phyloP scores from a whole-genome alignment of 371 early-diverging fungal species.

The Rhizomucor pusillus region DNA sequence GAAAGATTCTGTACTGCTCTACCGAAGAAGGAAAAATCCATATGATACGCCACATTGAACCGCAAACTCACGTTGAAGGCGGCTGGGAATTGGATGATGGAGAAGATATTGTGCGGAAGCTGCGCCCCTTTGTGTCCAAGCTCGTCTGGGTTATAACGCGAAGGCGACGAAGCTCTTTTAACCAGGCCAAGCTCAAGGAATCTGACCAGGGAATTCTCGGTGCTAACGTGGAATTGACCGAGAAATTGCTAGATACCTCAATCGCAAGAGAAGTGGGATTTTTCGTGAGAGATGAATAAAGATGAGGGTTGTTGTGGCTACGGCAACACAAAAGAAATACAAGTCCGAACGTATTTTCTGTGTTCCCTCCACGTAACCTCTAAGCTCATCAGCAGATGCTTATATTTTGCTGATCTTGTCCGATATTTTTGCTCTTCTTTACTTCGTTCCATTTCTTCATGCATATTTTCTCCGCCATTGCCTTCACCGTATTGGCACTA shows the following conservation, averaged over 20 bases:
- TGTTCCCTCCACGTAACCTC: no score
- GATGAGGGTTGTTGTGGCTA: not conserved
- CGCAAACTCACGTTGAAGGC: conserved; percentile 48
- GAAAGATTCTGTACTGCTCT: conserved; percentile 35
- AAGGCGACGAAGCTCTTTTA: conserved; percentile 32
- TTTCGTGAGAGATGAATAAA: conserved; percentile 4
- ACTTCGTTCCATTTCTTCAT: not conserved
- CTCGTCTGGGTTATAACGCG: conserved; percentile 43
- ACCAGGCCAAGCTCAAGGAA: conserved; percentile 23
- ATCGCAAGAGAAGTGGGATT: conserved; percentile 34
- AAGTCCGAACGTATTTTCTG: not conserved
- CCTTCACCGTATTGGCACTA: no score
- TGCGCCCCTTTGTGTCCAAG: conserved; percentile 37
- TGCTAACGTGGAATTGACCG: conserved; percentile 39
- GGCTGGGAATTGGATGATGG: conserved; percentile 55
- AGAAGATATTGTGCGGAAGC: conserved; percentile 39
- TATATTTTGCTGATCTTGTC: not conserved
- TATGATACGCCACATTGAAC: conserved; percentile 48
- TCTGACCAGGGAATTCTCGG: conserved; percentile 28
- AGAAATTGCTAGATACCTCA: conserved; percentile 36
- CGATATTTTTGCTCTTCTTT: not conserved
- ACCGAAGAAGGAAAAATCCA: conserved; percentile 51
- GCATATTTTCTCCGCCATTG: not conserved
- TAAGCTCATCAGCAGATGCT: no score
- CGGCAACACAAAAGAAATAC: not conserved